Percentiles rank a stretch among this genome's conserved stretches.
phyloP scores from a whole-genome alignment of 2,329 filamentous ascomycete genomes.

The Fusarium euwallaceae region DNA sequence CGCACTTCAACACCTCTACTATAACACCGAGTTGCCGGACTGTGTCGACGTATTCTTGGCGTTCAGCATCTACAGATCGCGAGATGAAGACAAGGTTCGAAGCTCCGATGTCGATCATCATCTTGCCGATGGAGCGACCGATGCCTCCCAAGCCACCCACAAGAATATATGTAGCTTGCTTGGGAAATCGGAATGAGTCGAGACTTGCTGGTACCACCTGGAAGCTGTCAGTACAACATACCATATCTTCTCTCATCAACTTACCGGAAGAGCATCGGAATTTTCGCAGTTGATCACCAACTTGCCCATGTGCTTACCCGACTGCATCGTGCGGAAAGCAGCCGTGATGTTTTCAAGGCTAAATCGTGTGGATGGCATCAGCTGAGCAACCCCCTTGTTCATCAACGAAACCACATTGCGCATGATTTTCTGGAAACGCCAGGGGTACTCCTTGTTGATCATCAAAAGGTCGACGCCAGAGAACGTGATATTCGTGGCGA shows the following conservation, averaged over 20 bases:
- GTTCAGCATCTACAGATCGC: not conserved
- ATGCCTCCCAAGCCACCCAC: not conserved
- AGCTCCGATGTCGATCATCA: not conserved
- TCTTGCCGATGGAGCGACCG: not conserved
- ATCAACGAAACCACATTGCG: not conserved
- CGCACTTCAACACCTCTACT: not conserved
- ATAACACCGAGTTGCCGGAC: not conserved
- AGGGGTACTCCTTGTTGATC: not conserved
- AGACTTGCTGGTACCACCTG: not conserved
- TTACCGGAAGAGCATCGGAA: not conserved
- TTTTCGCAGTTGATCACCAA: not conserved
- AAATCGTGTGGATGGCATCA: not conserved
- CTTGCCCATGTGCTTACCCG: not conserved
- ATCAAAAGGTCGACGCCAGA: not conserved
- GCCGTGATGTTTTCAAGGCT: not conserved
- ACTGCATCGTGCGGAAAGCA: not conserved
- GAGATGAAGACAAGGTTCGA: not conserved
- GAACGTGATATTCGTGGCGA: not conserved
- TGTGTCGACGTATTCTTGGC: not conserved
- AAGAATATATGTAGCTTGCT: not conserved
- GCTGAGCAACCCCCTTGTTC: not conserved
- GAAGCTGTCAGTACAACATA: not conserved
- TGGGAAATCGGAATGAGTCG: not conserved
- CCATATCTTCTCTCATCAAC: too few relatives aligned
- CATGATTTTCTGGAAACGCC: not conserved